Conservation (phyloP, 169 alveolate species). For the Plasmodium inui region DNA sequence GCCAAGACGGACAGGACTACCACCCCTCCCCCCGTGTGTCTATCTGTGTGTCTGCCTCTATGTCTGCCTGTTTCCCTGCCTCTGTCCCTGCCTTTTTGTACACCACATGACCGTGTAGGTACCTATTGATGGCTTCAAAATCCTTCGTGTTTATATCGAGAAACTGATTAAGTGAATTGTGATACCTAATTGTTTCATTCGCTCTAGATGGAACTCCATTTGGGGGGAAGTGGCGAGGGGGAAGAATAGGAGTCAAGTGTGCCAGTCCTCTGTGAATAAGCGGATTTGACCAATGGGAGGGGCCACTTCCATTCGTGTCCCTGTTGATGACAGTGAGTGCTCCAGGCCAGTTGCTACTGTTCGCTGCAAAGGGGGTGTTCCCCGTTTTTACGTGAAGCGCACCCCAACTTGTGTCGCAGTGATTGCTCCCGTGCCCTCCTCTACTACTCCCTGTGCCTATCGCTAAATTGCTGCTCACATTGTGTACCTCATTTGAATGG, state of each 20-base stretch:
- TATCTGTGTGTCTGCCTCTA: no score
- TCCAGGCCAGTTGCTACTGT: neutral
- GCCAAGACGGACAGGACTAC: no score
- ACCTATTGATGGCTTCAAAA: conserved; percentile 28
- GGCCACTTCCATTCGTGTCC: neutral
- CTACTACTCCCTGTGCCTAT: neutral
- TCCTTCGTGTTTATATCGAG: conserved; percentile 42
- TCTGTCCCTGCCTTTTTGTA: no score
- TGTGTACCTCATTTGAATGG: neutral
- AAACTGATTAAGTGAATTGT: conserved; percentile 38
- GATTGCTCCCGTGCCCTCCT: neutral
- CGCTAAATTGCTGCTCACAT: neutral
- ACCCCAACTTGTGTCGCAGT: neutral
- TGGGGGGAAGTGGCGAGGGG: neutral
- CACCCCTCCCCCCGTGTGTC: neutral
- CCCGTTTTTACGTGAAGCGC: neutral
- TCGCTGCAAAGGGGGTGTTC: neutral
- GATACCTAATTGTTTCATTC: conserved; percentile 21
- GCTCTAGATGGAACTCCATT: neutral
- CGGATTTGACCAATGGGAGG: neutral
- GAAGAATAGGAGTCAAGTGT: neutral
- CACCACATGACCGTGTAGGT: conserved; percentile 16
- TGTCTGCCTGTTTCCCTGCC: no score
- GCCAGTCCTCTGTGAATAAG: neutral
- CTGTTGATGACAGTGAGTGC: neutral